phyloP scores from a whole-genome alignment of 2,329 filamentous ascomycete species.

The Talaromyces sp. region DNA sequence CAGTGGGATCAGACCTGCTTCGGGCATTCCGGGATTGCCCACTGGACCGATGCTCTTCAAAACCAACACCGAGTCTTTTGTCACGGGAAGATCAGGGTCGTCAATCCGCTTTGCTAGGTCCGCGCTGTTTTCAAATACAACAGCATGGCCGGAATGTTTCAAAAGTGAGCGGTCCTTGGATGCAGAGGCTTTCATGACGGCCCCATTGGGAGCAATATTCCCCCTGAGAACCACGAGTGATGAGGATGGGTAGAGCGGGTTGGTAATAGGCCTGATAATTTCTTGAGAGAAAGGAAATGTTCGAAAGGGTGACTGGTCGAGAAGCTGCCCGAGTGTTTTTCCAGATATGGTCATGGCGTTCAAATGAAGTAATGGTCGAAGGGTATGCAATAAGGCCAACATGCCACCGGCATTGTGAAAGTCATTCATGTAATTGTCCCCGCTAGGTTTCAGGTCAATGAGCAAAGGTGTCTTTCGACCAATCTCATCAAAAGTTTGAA shows the following conservation, averaged over 20 bases:
- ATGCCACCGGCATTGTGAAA: slow-evolving; percentile 51
- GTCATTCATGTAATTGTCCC: slow-evolving; percentile 52
- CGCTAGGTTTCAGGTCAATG: slow-evolving; percentile 50
- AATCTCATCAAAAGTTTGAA: slow-evolving; percentile 45
- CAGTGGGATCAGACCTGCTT: slow-evolving; percentile 48
- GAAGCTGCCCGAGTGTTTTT: slow-evolving; percentile 42
- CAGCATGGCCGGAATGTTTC: slow-evolving; percentile 39
- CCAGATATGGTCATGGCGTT: slow-evolving; percentile 43
- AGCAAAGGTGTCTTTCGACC: slow-evolving; percentile 43
- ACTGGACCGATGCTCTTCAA: slow-evolving; percentile 47
- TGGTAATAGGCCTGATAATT: slow-evolving; percentile 40
- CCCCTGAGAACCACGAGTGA: slow-evolving; percentile 43
- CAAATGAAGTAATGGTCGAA: slow-evolving; percentile 43
- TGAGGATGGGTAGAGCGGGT: slow-evolving; percentile 42
- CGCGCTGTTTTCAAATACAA: slow-evolving; percentile 45
- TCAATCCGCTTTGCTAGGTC: slow-evolving; percentile 45
- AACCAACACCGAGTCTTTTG: slow-evolving; percentile 41
- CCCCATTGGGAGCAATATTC: slow-evolving; percentile 46
- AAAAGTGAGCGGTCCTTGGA: slow-evolving; percentile 44
- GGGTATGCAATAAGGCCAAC: slow-evolving; percentile 42
- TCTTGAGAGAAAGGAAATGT: slow-evolving; percentile 35
- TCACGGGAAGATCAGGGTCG: slow-evolving; percentile 39
- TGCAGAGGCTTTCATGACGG: slow-evolving; percentile 47
- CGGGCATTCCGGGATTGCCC: slow-evolving; percentile 50
- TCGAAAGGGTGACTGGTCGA: slow-evolving; percentile 40